A percentile compares a stretch with the other conserved stretches of the same genome.
Evolutionary conservation across 2,329 filamentous ascomycete genomes (phyloP).

Genomic region (Paecilomyces formosus): DNA sequence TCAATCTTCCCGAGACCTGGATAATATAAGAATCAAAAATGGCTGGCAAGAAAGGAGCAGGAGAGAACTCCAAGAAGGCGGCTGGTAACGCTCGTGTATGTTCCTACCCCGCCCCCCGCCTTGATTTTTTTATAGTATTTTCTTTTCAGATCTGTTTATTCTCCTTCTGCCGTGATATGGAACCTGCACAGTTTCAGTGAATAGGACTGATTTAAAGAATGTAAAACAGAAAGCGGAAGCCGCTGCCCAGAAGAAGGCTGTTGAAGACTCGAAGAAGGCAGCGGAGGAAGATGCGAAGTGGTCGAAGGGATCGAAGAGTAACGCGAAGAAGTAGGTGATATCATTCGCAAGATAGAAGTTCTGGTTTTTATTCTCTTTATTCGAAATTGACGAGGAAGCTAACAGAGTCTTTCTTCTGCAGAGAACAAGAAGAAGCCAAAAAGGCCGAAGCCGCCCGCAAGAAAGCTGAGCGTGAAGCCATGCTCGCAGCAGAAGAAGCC

Average conservation of each 20-base stretch:
- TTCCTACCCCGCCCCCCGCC: conserved; percentile 20
- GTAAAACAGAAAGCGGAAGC: conserved; percentile 72
- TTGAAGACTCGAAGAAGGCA: conserved; percentile 57
- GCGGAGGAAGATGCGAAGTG: conserved; percentile 68
- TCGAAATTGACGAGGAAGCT: background rate
- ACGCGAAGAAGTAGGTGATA: conserved; percentile 69
- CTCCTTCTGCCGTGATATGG: conserved; percentile 1
- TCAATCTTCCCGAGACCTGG: background rate
- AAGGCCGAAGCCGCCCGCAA: conserved; percentile 75
- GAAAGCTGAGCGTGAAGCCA: conserved; percentile 84
- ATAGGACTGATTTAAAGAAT: conserved; percentile 6
- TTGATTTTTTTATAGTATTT: conserved; percentile 4
- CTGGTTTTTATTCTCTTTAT: background rate
- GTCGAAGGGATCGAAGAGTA: conserved; percentile 78
- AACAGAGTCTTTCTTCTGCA: conserved; percentile 30
- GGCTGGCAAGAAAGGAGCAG: conserved; percentile 60
- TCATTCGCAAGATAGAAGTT: background rate
- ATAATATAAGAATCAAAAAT: conserved; percentile 28
- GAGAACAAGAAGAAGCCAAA: conserved; percentile 77
- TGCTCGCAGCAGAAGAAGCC: conserved; percentile 76
- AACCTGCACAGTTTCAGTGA: background rate
- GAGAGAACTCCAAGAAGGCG: conserved; percentile 80
- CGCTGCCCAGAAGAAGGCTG: conserved; percentile 71
- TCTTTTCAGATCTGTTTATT: conserved; percentile 6
- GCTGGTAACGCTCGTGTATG: conserved; percentile 65